Conservation (phyloP, 495 filamentous ascomycete species). For the Aspergillus wentii region DNA sequence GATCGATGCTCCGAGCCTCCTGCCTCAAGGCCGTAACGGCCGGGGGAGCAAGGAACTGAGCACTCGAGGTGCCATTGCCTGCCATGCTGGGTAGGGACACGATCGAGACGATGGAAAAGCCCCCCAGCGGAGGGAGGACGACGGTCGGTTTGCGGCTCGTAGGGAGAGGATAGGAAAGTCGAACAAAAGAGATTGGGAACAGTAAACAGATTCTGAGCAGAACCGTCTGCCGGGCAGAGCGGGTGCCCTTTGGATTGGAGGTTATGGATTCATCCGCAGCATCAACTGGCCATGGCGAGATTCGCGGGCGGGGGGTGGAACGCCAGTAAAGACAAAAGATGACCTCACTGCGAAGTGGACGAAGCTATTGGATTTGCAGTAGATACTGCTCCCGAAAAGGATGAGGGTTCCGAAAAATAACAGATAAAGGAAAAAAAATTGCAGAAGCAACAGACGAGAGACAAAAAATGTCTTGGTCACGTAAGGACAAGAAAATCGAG, state of each 20-base stretch:
- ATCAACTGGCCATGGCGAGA: conserved; percentile 40
- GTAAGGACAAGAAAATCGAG: conserved; percentile 11
- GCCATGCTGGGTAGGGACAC: conserved; percentile 35
- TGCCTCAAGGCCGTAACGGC: conserved; percentile 50
- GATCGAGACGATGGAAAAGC: conserved; percentile 1
- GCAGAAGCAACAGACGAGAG: too few relatives aligned
- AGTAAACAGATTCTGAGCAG: conserved; percentile 23
- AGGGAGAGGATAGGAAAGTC: background rate
- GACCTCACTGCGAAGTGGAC: conserved; percentile 5
- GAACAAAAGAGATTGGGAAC: conserved; percentile 1
- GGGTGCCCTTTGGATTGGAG: conserved; percentile 35
- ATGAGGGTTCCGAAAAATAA: background rate
- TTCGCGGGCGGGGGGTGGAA: conserved; percentile 8
- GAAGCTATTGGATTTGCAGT: too few relatives aligned
- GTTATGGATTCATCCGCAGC: conserved; percentile 42
- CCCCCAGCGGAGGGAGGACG: conserved; percentile 3
- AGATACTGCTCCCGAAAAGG: background rate
- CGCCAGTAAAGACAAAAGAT: conserved; percentile 5
- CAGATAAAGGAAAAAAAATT: conserved; percentile 5
- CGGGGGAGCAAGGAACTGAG: conserved; percentile 44
- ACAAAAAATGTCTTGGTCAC: conserved; percentile 12
- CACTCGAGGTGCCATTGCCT: conserved; percentile 34
- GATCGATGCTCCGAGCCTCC: conserved; percentile 41
- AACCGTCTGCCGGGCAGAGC: conserved; percentile 50
- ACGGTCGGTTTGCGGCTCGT: too few relatives aligned